Evolutionary conservation across 768 basidiomycete species (phyloP).

Genomic region (Suillus plorans): DNA sequence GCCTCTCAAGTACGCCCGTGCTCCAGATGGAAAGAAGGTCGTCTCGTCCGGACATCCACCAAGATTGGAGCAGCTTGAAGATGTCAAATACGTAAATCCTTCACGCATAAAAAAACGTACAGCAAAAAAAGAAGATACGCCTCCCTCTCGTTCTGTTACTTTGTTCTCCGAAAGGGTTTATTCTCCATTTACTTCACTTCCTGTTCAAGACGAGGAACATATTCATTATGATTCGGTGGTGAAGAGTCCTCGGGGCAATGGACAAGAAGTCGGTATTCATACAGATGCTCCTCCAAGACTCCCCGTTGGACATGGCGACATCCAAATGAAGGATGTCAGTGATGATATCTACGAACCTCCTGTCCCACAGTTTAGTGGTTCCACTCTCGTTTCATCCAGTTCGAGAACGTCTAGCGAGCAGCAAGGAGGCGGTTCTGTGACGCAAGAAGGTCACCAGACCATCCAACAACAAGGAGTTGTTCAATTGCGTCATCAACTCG

Average conservation of each 20-base stretch:
- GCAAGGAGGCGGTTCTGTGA: neutral
- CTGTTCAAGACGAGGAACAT: neutral
- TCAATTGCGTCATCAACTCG: conserved; percentile 16
- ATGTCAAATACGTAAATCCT: neutral
- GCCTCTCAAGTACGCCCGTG: neutral
- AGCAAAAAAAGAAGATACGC: neutral
- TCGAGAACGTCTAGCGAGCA: neutral
- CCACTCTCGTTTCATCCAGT: neutral
- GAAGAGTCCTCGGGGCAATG: neutral
- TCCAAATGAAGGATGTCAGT: neutral
- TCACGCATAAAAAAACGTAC: neutral
- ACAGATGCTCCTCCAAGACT: neutral
- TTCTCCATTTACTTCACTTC: neutral
- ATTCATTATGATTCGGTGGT: neutral
- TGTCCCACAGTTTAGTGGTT: too few species aligned
- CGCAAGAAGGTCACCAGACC: neutral
- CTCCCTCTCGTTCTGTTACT: neutral
- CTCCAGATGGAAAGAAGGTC: neutral
- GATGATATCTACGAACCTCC: neutral
- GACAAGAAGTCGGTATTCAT: neutral
- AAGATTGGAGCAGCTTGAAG: neutral
- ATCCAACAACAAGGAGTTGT: conserved; percentile 10
- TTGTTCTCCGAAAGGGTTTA: neutral
- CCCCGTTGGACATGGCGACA: neutral
- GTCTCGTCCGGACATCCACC: neutral